Percentiles rank a stretch among this genome's conserved stretches.
phyloP scores from a whole-genome alignment of 352 stramenopile genomes.

The Globisporangium recalcitrans region DNA sequence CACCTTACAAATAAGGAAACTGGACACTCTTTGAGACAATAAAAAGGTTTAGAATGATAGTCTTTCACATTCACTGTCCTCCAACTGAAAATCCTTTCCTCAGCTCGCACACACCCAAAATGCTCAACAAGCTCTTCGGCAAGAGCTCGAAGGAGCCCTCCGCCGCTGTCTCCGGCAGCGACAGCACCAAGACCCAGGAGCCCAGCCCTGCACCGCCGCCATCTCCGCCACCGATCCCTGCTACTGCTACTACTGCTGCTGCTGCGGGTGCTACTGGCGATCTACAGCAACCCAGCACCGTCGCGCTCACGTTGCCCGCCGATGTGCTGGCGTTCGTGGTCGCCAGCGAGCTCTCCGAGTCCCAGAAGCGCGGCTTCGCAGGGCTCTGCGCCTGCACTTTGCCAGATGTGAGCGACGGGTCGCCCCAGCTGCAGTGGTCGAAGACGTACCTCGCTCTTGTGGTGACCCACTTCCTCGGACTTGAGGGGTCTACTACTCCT shows the following conservation, averaged over 20 bases:
- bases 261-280: no score
- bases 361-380: constrained; percentile 63
- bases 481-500: constrained; percentile 9
- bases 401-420: constrained; percentile 61
- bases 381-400: constrained; percentile 68
- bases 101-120: no score
- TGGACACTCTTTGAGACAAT: no score
- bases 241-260: not conserved
- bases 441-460: constrained; percentile 58
- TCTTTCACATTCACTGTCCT: no score
- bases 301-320: not conserved
- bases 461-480: constrained; percentile 47
- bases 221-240: not conserved
- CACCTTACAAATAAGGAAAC: no score
- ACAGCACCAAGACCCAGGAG: not conserved
- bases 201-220: not conserved
- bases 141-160: not conserved
- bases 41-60: no score
- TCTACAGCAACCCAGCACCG: not conserved
- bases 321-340: constrained; percentile 2
- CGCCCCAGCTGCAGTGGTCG: constrained; percentile 48
- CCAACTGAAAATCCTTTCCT: no score
- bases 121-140: constrained; percentile 30
- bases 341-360: constrained; percentile 32
- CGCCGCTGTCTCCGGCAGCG: no score